Base-by-base conservation (phyloP, 75 land plant species). In the Cupressus sempervirens region DNA sequence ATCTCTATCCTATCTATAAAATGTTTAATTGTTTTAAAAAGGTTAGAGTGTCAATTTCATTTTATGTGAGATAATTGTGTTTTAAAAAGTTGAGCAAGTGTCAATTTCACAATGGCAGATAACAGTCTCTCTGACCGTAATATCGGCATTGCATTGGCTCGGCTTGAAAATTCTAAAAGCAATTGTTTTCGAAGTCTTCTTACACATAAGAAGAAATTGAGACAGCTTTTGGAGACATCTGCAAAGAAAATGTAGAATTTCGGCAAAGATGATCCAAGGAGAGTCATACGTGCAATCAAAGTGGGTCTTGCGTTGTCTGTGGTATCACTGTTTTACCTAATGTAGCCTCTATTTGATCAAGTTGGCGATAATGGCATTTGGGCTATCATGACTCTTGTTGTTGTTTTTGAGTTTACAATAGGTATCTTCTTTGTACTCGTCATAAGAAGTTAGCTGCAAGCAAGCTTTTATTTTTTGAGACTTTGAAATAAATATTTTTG, bases 361-460 rank as follows among this genome's bases (percentile, higher is more conserved):
- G 87, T 93, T 30, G 93, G 93, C 32, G 91, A 86, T 11, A 89
- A 92, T 85, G 90, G 90, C 83, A 91, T 93, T 87, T 93, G 93
- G 93, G 95, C 95, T 23, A 85, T 93, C 68, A 93, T 92, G 93
- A 93, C 95, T 10, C 93, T 93, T 38, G 91, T 93, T 20, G 93
- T 93, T 32, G 86, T 93, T 73, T 93, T 93, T 65, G 95, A 93
- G 87, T 92, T 88, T 70, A 88, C 83, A 9, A 89, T 87, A 84
- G 95, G 95, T 92, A 38, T 38, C 2, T 38, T 43, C 74, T 7
- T 4, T 4, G 4, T 67, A 14, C 9, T 36, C 11, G 8, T 15
- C 18, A 18, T 13, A 8, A 81, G 14, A 1, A 38, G 40, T 38
- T 38, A 38, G 40, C n/a, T n/a, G n/a, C n/a, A n/a, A n/a, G n/a